Conservation (phyloP, 306 rosid genomes). For the Luffa aegyptiaca region DNA sequence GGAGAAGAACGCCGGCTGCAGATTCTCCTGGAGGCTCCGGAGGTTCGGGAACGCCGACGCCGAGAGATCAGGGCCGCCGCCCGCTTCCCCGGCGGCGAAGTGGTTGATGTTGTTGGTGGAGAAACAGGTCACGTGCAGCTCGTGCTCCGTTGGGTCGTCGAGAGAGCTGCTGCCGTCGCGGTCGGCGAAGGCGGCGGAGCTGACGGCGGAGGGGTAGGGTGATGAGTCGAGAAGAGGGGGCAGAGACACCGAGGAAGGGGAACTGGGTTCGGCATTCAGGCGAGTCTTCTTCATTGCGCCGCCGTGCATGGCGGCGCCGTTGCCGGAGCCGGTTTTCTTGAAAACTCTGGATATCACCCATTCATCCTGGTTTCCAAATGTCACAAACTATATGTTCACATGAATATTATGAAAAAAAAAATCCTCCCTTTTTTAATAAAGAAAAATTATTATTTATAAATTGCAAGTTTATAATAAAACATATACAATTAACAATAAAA, state of each 20-base stretch:
- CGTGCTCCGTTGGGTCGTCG: slow-evolving; percentile 53
- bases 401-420: background rate
- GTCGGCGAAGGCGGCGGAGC: slow-evolving; percentile 13
- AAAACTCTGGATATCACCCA: slow-evolving; percentile 73
- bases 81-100: background rate
- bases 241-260: slow-evolving; percentile 67
- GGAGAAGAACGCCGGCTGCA: slow-evolving; percentile 45
- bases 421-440: too few species aligned
- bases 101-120: slow-evolving; percentile 42
- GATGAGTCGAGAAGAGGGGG: slow-evolving; percentile 81
- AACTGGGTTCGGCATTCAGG: slow-evolving; percentile 52
- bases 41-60: slow-evolving; percentile 58
- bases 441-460: too few species aligned
- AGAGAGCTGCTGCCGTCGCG: slow-evolving; percentile 39
- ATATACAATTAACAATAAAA: too few species aligned
- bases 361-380: slow-evolving; percentile 31
- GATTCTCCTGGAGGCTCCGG: slow-evolving; percentile 73
- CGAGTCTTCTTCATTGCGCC: slow-evolving; percentile 37
- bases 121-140: slow-evolving; percentile 97
- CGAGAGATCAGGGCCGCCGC: background rate
- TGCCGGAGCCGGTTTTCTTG: slow-evolving; percentile 30
- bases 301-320: slow-evolving; percentile 14
- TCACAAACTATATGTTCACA: background rate
- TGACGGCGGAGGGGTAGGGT: slow-evolving; percentile 23
- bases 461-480: too few species aligned